Base-by-base conservation (phyloP, 2,329 filamentous ascomycete species). In the Drechslera avenae region DNA sequence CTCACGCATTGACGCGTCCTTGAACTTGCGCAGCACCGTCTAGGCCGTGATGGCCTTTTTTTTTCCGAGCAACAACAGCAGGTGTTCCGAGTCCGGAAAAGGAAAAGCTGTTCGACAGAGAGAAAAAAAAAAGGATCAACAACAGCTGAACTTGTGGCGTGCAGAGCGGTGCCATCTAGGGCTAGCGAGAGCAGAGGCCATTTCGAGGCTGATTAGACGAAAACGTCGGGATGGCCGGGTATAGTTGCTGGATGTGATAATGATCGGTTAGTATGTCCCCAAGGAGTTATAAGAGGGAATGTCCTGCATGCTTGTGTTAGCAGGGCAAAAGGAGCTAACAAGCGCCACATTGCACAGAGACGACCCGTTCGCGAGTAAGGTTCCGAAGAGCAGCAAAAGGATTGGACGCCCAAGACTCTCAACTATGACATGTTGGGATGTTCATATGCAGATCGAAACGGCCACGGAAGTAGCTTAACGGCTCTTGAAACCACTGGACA, bases 121-220 rank as follows among this genome's bases (percentile, higher is more conserved):
- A n/a, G n/a, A n/a, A n/a, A n/a, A n/a, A n/a, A 71, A 68, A 31
- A 83, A 83, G 59, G 69, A 72, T 31, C 78, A 78, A 53, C 78
- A 78, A 53, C 79, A 81, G 56, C 67, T 77, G 54, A 81, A 83
- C 50, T 64, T 82, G 14, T 79, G 78, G 17, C 72, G 79, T 16
- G 79, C 79, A 3, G 79, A 81, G 46, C 69, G 79, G 14, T 83
- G 81, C 60, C 78, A 81, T 43, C 73, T 82, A 3, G 80, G 78
- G 3, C 73, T 83, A 14, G 80, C 79, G 9, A 69, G 80, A 50
- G 79, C 78, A 46, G 83, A 83, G 64, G 74, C 76, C 33, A 71
- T 82, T 3, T 73, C 79, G 33, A 72, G 79, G 39, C 64, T 80
- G 17, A 70, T 71, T 23, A 23, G 21, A 23, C 21, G 21, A 23